Evolutionary conservation across 2,329 filamentous ascomycete genomes (phyloP), one percentile per base, ranked within the genome.

Genomic region (Penicillium occitanis): DNA sequence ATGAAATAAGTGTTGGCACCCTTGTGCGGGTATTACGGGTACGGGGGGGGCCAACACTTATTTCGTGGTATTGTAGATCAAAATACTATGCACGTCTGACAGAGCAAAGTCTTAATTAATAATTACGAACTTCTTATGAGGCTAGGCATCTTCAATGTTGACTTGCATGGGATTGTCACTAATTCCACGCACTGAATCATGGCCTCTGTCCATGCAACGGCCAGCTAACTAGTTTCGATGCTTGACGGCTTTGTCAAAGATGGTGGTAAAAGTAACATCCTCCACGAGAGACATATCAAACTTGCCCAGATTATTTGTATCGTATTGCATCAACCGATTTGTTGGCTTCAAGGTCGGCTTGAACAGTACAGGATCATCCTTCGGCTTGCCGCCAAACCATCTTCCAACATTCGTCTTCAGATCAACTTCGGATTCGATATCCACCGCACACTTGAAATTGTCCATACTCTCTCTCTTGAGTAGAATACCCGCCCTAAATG

Each of bases 271-370:
- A 50, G 46, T 50, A 50, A 50, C 46, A 50, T 50, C 46, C 22
- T 50, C 46, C 46, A 50, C 46, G 10, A 50, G 46, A 28, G 46
- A 25, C 46, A 50, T 50, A 50, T 50, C 46, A 50, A 50, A 50
- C n/a, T 51, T 30, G 48, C 48, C 48, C 5, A 51, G 48, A 17
- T 51, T 51, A 19, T 51, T 30, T 3, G 25, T 6, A 17, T 51
- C 48, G 14, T 51, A 51, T 4, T 28, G 25, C 48, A 28, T 51
- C 25, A 51, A 30, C 13, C 25, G 22, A 51, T 51, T 51, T 30
- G 48, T 51, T 30, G 48, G 48, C 48, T 51, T 51, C 22, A 51
- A 17, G 25, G 11, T 17, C 22, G 48, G 48, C 22, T 51, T n/a
- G 25, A 51, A 51, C 13, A 51, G 13, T 8, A 51, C 25, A 30